Percentiles rank a stretch among this genome's conserved stretches.
Conservation (phyloP, 2,329 filamentous ascomycete genomes). For the Trichoderma atroviride region DNA sequence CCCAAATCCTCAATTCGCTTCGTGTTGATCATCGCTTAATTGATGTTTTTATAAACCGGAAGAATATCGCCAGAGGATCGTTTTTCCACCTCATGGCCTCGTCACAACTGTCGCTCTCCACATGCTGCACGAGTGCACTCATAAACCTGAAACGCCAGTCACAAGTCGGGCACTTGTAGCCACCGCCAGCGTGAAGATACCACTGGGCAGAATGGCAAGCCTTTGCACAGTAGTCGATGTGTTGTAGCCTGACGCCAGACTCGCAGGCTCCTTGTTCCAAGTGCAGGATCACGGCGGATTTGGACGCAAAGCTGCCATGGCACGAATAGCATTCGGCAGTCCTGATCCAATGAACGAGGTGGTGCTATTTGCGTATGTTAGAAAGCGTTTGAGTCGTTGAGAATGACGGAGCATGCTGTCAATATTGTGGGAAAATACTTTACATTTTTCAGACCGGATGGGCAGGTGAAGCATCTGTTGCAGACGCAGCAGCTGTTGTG, state of each 20-base stretch:
- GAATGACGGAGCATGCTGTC: neutral
- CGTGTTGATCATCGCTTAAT: neutral
- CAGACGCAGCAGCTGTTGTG: slow-evolving; percentile 31
- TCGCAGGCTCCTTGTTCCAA: slow-evolving; percentile 32
- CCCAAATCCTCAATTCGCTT: neutral
- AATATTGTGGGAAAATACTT: neutral
- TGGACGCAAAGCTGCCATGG: slow-evolving; percentile 23
- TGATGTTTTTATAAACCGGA: neutral
- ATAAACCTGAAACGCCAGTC: slow-evolving; percentile 18
- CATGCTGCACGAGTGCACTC: slow-evolving; percentile 34
- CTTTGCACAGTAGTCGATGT: too few species aligned
- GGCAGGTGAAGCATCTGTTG: slow-evolving; percentile 4
- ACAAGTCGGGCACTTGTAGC: slow-evolving; percentile 32
- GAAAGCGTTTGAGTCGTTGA: neutral
- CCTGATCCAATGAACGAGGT: slow-evolving; percentile 26
- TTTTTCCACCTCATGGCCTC: neutral
- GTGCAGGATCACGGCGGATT: slow-evolving; percentile 35
- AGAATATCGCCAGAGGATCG: neutral
- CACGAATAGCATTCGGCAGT: slow-evolving; percentile 31
- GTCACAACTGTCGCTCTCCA: slow-evolving; percentile 31
- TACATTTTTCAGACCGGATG: slow-evolving; percentile 29
- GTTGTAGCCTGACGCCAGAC: slow-evolving; percentile 2
- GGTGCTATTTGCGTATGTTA: slow-evolving; percentile 28
- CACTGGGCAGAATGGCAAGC: neutral
- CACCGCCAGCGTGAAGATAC: slow-evolving; percentile 30